Evolutionary conservation across 371 early-diverging fungal species (phyloP), one percentile per base, ranked within the genome.

Genomic region (Mortierella sp.): DNA sequence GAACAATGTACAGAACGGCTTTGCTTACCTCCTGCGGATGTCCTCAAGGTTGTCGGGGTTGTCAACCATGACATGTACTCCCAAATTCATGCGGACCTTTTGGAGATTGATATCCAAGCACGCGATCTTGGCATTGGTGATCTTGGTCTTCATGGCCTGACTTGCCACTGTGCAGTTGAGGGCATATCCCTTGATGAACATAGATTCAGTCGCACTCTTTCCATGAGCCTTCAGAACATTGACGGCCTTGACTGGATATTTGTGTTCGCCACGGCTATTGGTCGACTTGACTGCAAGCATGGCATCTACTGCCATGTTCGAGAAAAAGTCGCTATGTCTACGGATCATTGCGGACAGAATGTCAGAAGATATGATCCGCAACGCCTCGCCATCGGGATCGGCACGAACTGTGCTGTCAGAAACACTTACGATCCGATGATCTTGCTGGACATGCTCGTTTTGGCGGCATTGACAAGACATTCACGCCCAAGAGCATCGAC

Each of bases 141-240:
- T 86, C 61, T 87, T 88, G 54, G 92, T 96, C 80, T 92, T 93
- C 93, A 98, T 96, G 51, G 96, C 97, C 86, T 98, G 98, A 49
- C 97, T 92, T 19, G 98, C 96, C 30, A 98, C 95, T 19, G 98
- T 96, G 82, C 98, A 98, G 90, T 99, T 99, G 60, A 99, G 85
- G 4, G 99, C 99, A 82, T 98, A 99, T 54, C 99, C 99, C 54
- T 94, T 92, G 46, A 98, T 87, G 63, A 97, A 90, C 61, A 88
- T 85, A 49, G 94, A 93, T 78, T 99, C 99, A 54, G 89, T 89
- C 42, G 96, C 95, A 42, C 93, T 90, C 81, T 95, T 95, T 58
- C 99, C 99, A 80, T 99, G 98, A 28, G 98, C 98, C 85, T 99
- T 99, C 51, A 99, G 83, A 59, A 99, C 91, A 81, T 99, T 99